Conservation (phyloP, 768 basidiomycete species). For the Boletus rufocinnamomeus region DNA sequence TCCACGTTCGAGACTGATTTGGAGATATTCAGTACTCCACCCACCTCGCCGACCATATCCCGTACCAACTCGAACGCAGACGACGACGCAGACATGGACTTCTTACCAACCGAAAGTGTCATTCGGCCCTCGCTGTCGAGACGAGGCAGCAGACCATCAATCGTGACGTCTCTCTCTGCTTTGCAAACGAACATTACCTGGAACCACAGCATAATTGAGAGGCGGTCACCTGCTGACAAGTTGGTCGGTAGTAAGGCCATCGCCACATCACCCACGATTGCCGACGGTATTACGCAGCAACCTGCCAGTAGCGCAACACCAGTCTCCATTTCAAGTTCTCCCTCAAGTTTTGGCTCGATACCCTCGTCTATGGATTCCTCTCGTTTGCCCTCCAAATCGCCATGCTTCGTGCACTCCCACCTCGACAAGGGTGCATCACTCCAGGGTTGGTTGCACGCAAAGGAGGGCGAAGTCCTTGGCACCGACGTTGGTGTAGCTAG, state of each 20-base stretch:
- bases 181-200: slow-evolving; percentile 40
- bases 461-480: slow-evolving; percentile 28
- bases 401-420: slow-evolving; percentile 92
- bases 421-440: slow-evolving; percentile 82
- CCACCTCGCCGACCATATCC: slow-evolving; percentile 40
- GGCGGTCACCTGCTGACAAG: slow-evolving; percentile 25
- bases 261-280: slow-evolving; percentile 22
- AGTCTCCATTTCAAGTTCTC: slow-evolving; percentile 30
- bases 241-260: slow-evolving; percentile 23
- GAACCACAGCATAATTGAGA: slow-evolving; percentile 39
- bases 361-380: slow-evolving; percentile 30
- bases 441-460: slow-evolving; percentile 66
- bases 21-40: slow-evolving; percentile 47
- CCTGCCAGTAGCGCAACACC: slow-evolving; percentile 14
- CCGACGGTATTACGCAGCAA: slow-evolving; percentile 24
- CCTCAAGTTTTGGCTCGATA: slow-evolving; percentile 30
- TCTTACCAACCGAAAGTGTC: slow-evolving; percentile 12
- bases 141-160: slow-evolving; percentile 35
- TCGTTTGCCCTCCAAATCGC: slow-evolving; percentile 49
- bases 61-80: slow-evolving; percentile 21
- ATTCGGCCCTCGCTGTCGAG: slow-evolving; percentile 44
- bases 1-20: slow-evolving; percentile 36
- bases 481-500: slow-evolving; percentile 52
- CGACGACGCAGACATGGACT: slow-evolving; percentile 14
- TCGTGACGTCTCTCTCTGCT: slow-evolving; percentile 20